Conservation (phyloP, 2,329 filamentous ascomycete species). For the Myotisia sp. region DNA sequence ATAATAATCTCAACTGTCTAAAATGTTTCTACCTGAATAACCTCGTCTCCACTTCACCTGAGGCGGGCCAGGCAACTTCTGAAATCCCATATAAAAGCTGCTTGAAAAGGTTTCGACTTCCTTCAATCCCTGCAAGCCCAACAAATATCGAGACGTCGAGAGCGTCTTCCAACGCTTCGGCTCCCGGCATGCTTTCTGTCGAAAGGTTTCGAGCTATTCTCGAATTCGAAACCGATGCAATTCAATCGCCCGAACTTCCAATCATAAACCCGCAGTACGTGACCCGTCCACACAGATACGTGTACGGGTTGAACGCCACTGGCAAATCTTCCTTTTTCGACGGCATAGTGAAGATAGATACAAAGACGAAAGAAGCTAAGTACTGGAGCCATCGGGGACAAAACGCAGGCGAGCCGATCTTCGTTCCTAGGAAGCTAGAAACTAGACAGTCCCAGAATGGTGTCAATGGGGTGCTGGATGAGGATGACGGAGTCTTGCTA, state of each 20-base stretch:
- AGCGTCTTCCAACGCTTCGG: neutral
- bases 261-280: conserved; percentile 35
- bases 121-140: conserved; percentile 17
- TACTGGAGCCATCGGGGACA: conserved; percentile 37
- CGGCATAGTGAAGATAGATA: conserved; percentile 40
- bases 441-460: too few relatives aligned
- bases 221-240: conserved; percentile 16
- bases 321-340: conserved; percentile 38
- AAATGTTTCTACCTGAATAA: conserved; percentile 56
- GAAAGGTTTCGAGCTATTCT: conserved; percentile 12
- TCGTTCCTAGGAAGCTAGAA: conserved; percentile 29
- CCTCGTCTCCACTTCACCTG: conserved; percentile 42
- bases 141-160: conserved; percentile 2
- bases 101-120: conserved; percentile 25
- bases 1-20: conserved; percentile 51
- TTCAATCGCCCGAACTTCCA: conserved; percentile 33
- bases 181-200: neutral
- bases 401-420: conserved; percentile 41
- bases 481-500: conserved; percentile 41
- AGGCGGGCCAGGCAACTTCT: conserved; percentile 22
- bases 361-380: conserved; percentile 25
- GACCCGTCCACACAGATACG: conserved; percentile 35
- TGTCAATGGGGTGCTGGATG: conserved; percentile 20
- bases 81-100: conserved; percentile 13
- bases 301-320: conserved; percentile 35